A percentile compares a stretch with the other conserved stretches of the same genome.
Evolutionary conservation across 2,329 filamentous ascomycete species (phyloP).

Genomic region (Calonectria fujianensis): DNA sequence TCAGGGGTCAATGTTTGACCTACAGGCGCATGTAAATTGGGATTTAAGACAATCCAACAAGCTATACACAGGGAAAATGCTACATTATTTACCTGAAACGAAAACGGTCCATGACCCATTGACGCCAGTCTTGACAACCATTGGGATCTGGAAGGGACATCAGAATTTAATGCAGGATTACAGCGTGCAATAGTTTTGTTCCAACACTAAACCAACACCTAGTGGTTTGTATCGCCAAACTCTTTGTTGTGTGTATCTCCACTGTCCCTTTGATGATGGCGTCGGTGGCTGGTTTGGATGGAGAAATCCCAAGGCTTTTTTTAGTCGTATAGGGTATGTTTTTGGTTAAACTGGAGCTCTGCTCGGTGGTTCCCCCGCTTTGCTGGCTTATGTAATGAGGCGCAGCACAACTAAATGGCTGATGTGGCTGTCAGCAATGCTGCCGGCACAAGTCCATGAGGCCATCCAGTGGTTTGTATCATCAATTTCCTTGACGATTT

Average conservation of each 20-base stretch:
- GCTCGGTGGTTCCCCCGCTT: background rate
- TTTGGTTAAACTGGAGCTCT: background rate
- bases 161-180: too few relatives aligned
- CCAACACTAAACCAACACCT: too few relatives aligned
- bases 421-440: background rate
- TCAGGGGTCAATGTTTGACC: background rate
- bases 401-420: background rate
- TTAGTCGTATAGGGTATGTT: background rate
- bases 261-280: too few relatives aligned
- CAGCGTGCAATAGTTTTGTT: too few relatives aligned
- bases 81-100: background rate
- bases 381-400: background rate
- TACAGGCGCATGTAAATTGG: background rate
- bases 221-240: too few relatives aligned
- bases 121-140: too few relatives aligned
- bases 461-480: fast-evolving
- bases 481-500: background rate
- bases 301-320: too few relatives aligned
- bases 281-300: too few relatives aligned
- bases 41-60: background rate
- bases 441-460: background rate
- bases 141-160: background rate
- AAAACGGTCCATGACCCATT: fast-evolving
- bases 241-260: too few relatives aligned
- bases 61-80: background rate